Percentiles rank a stretch among this genome's conserved stretches.
These are phyloP conservation scores for Trichoderma atrobrunneum DNA, from an alignment of 2,329 filamentous ascomycete genomes.

Conservation along the genomic window DNA sequence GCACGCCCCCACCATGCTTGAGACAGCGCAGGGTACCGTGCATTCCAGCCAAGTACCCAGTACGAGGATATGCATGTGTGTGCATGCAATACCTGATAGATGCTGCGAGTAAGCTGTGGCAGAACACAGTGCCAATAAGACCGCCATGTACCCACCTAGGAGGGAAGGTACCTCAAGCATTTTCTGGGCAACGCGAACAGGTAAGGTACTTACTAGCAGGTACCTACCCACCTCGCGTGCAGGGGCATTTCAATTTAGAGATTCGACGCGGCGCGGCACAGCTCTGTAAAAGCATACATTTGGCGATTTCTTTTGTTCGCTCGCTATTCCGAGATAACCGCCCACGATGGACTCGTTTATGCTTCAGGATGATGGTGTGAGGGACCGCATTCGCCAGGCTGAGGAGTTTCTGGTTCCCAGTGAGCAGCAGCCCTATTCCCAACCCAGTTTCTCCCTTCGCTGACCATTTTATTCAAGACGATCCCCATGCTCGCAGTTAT, in stretches of 20 bases:
- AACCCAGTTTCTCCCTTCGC: neutral
- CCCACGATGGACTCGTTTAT: constrained; percentile 66
- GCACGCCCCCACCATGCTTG: constrained; percentile 2
- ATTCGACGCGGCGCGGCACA: neutral
- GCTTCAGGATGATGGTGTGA: constrained; percentile 79
- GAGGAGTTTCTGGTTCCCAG: constrained; percentile 91
- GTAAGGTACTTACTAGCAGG: neutral
- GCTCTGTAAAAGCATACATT: neutral
- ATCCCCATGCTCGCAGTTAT: constrained; percentile 66
- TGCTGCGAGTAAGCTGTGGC: neutral
- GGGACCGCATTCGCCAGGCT: constrained; percentile 81
- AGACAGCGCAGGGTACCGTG: constrained; percentile 1
- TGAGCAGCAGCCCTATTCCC: constrained; percentile 39
- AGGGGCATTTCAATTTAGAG: constrained; percentile 1
- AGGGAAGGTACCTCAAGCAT: neutral
- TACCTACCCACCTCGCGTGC: neutral
- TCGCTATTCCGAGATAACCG: neutral
- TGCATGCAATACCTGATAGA: neutral
- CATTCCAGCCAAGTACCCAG: neutral
- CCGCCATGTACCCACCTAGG: neutral
- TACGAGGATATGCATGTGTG: neutral
- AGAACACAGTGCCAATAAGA: neutral
- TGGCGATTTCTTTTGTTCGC: neutral
- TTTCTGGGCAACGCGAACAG: neutral
- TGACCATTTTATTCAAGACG: constrained; percentile 36